Base-by-base conservation (phyloP, 768 basidiomycete genomes). In the Podaxis sp. region DNA sequence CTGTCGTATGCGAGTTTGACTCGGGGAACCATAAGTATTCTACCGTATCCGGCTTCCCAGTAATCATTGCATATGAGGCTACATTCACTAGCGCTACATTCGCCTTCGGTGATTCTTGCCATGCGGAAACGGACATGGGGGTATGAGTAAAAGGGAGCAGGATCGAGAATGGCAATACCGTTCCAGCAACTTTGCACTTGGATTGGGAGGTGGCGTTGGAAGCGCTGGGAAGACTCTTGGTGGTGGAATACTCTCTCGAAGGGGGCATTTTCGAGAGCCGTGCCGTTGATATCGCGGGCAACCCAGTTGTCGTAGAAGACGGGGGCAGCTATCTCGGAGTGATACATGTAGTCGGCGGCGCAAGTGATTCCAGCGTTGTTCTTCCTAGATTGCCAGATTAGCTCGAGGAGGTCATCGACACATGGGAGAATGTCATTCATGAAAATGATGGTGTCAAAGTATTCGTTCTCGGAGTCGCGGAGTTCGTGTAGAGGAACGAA, bases 271-370 rank as follows among this genome's bases (percentile, higher is more conserved):
- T 99, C 96, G 55, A 99, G 82, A 0, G 96, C 96, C 0, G 96
- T 98, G 23, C 96, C 96, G 74, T 99, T 99, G 79, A 99, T 93
- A 72, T 99, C 96, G 42, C 96, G 84, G 1, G 96, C 95, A 21
- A 99, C 96, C 96, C 96, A 98, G 72, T 95, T 96, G 71, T 93
- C 93, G 76, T 98, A 98, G 73, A 98, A 98, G 16, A 98, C 95
- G 1, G 96, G 96, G 0, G 93, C 81, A 13, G 86, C 90, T 64
- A 98, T 90, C 50, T 96, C 95, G 32, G 95, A 86, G 76, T 99
- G 97, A 76, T 91, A 99, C 94, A 99, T 98, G 77, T 99, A 99
- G 71, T 99, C 96, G 0, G 95, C 88, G 0, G 96, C 97, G 67
- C 97, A 98, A 9, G 97, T 98, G 72, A 98, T 96, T 14, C 95